phyloP scores from a whole-genome alignment of 768 basidiomycete genomes.

The Boletellus sp. region DNA sequence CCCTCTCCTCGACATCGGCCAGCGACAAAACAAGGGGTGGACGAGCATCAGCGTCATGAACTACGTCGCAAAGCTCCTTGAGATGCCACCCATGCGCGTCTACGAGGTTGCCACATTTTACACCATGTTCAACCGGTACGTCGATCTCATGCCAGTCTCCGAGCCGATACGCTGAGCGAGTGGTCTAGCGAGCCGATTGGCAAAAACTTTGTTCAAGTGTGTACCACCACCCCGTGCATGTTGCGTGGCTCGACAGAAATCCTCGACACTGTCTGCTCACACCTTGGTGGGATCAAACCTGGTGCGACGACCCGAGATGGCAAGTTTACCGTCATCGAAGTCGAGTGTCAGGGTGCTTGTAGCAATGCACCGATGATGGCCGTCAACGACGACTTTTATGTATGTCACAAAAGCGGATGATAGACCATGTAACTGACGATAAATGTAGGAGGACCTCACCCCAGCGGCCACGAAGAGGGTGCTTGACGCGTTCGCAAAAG shows the following conservation, averaged over 20 bases:
- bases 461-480: conserved; percentile 71
- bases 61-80: conserved; percentile 88
- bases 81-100: conserved; percentile 96
- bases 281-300: conserved; percentile 79
- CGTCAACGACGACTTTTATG: conserved; percentile 95
- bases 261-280: conserved; percentile 74
- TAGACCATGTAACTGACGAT: conserved; percentile 8
- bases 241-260: conserved; percentile 89
- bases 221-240: conserved; percentile 99
- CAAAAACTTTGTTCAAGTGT: conserved; percentile 92
- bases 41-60: conserved; percentile 99
- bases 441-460: conserved; percentile 75
- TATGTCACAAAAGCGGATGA: conserved; percentile 35
- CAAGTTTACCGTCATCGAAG: conserved; percentile 96
- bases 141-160: neutral
- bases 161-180: neutral
- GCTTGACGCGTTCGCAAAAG: conserved; percentile 74
- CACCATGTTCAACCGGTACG: conserved; percentile 98
- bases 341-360: conserved; percentile 98
- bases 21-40: conserved; percentile 98
- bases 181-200: conserved; percentile 85
- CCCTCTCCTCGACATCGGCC: conserved; percentile 92
- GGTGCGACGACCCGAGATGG: conserved; percentile 94
- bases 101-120: conserved; percentile 99
- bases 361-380: conserved; percentile 98